Evolutionary conservation across 2,329 filamentous ascomycete species (phyloP).

Genomic region (Mollisia scopiformis): DNA sequence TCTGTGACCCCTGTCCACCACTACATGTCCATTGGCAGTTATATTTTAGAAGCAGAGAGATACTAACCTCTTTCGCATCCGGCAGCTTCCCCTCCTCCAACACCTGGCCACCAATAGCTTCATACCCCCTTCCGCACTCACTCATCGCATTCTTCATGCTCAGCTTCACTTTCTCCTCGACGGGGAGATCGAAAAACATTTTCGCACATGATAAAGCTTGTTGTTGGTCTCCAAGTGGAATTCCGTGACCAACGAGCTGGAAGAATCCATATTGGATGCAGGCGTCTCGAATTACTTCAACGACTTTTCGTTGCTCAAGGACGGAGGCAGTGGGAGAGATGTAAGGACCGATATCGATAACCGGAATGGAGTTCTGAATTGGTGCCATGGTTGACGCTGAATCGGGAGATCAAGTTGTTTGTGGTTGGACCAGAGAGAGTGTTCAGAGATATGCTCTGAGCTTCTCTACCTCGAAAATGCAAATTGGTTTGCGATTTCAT

Average conservation of each 20-base stretch:
- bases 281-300: constrained; percentile 43
- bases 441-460: too few species aligned
- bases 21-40: not conserved
- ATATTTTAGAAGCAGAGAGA: not conserved
- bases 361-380: constrained; percentile 4
- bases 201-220: constrained; percentile 43
- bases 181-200: constrained; percentile 49
- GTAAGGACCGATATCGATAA: constrained; percentile 18
- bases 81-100: constrained; percentile 40
- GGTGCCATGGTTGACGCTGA: not conserved
- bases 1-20: too few species aligned
- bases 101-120: constrained; percentile 47
- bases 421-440: too few species aligned
- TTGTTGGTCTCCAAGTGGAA: constrained; percentile 43
- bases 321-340: not conserved
- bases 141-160: constrained; percentile 40
- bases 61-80: constrained; percentile 44
- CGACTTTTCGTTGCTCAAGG: constrained; percentile 20
- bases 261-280: constrained; percentile 54
- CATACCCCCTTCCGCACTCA: constrained; percentile 48
- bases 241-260: constrained; percentile 50
- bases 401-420: too few species aligned
- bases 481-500: too few species aligned
- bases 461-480: too few species aligned
- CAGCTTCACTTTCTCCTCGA: constrained; percentile 46